Evolutionary conservation across 192 early-diverging fungal species (phyloP).

Genomic region (Helicostylum pulchrum): DNA sequence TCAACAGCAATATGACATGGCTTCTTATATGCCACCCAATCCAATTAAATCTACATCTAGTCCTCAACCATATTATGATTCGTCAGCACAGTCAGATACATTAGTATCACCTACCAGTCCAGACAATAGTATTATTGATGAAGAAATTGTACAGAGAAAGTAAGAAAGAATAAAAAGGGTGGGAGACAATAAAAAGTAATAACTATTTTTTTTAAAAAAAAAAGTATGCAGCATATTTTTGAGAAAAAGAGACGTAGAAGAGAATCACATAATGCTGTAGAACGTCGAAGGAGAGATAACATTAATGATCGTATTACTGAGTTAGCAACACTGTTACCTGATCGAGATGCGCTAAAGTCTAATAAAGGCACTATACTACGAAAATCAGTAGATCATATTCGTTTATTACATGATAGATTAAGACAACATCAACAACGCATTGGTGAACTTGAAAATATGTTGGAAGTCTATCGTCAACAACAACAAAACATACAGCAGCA

Average conservation of each 20-base stretch:
- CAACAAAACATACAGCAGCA: no score
- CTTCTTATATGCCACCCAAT: neutral
- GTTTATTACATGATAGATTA: conserved; percentile 26
- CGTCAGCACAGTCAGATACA: neutral
- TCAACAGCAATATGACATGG: conserved; percentile 13
- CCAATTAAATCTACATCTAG: neutral
- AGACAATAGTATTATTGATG: conserved; percentile 18
- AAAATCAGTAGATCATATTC: conserved; percentile 90
- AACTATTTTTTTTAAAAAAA: neutral
- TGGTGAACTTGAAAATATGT: conserved; percentile 29
- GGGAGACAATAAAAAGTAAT: neutral
- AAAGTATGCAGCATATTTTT: conserved; percentile 37
- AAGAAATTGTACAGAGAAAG: conserved; percentile 27
- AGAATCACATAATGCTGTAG: conserved; percentile 97
- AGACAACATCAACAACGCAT: conserved; percentile 30
- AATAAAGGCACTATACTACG: conserved; percentile 93
- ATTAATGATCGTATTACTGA: conserved; percentile 99
- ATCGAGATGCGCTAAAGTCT: conserved; percentile 73
- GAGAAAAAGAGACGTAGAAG: conserved; percentile 90
- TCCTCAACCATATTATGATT: conserved; percentile 1
- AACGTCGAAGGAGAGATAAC: conserved; percentile 91
- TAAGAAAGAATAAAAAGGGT: conserved; percentile 8
- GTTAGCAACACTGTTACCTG: conserved; percentile 80
- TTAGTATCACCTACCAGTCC: conserved; percentile 26
- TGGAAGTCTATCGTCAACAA: conserved; percentile 23